Base-by-base conservation (phyloP, 352 stramenopile genomes). In the Globisporangium uncinulatum region DNA sequence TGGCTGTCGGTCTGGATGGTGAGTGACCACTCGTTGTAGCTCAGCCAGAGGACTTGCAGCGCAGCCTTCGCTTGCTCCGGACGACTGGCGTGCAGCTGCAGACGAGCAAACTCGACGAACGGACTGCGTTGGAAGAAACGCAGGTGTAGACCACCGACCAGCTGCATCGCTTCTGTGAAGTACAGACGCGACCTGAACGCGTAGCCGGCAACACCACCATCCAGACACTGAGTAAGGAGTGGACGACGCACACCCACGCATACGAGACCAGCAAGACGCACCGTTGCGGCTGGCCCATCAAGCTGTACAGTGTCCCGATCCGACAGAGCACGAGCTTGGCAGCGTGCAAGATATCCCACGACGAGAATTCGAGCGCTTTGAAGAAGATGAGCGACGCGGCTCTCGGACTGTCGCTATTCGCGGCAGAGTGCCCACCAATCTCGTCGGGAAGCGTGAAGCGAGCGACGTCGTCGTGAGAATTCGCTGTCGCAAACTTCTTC, bases 361-460 rank as follows among this genome's bases (percentile, higher is more conserved):
- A 91, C 14, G 76, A 84, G 45, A 74, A 85, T 53, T 91, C 78
- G 1, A 87, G 63, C 3, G 81, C 78, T 57, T 79, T 69, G 47
- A 91, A 91, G 61, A 76, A 73, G 10, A 79, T 56, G n/a, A 79
- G 53, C 13, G 67, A 61, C 6, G 62, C 57, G 15, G 56, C 69
- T 17, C 47, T 65, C 13, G 41, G 11, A 32, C 43, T 50, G 9
- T n/a, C 29, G 19, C 46, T 14, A 20, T 21, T 46, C 4, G 8
- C 10, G 3, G 10, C 51, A 29, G 43, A 10, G 21, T 61, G 10
- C 17, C 5, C 64, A 13, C 6, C 34, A 7, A 90, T 66, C 52
- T 73, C 61, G 6, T 60, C 54, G 13, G 81, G 78, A 14, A 91
- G 57, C 20, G 71, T 58, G 52, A 81, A 85, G 10, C 60, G 63